Conservation (phyloP, 2,329 filamentous ascomycete genomes). For the Teratosphaeria zuluensis region DNA sequence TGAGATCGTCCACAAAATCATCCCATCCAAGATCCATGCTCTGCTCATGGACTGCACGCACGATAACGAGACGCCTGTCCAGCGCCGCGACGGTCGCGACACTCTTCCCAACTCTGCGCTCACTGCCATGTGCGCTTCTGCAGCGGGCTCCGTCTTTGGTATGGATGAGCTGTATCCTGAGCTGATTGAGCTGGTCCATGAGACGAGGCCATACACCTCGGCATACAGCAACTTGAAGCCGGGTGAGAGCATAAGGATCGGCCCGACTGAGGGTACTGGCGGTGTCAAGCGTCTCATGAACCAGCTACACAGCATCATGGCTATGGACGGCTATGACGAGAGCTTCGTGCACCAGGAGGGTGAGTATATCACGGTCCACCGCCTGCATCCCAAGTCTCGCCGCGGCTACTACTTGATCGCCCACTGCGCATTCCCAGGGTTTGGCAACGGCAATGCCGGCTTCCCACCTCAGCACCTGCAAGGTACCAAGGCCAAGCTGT, state of each 20-base stretch:
- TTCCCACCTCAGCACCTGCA: conserved; percentile 70
- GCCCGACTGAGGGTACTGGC: conserved; percentile 74
- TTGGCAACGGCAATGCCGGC: conserved; percentile 71
- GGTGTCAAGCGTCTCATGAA: conserved; percentile 88
- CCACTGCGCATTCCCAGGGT: conserved; percentile 89
- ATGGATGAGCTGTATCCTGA: conserved; percentile 95
- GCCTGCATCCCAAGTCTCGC: conserved; percentile 82
- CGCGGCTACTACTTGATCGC: conserved; percentile 94
- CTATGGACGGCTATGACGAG: conserved; percentile 86
- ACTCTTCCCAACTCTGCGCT: conserved; percentile 89
- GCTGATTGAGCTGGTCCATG: conserved; percentile 84
- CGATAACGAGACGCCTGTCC: conserved; percentile 91
- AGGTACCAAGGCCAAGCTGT: conserved; percentile 73
- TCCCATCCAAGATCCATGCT: conserved; percentile 80
- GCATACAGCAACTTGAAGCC: conserved; percentile 50
- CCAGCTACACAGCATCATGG: conserved; percentile 91
- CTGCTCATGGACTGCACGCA: conserved; percentile 99
- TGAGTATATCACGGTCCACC: conserved; percentile 91
- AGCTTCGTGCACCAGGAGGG: conserved; percentile 95
- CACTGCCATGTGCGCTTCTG: conserved; percentile 91
- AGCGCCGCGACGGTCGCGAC: conserved; percentile 89
- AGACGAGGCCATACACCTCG: conserved; percentile 74
- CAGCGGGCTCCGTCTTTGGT: conserved; percentile 92
- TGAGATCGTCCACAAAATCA: conserved; percentile 70
- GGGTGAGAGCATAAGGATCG: conserved; percentile 47